These are phyloP conservation scores for Ensete ventricosum DNA, from an alignment of 176 grass and related monocot species.

Conservation along the genomic window DNA sequence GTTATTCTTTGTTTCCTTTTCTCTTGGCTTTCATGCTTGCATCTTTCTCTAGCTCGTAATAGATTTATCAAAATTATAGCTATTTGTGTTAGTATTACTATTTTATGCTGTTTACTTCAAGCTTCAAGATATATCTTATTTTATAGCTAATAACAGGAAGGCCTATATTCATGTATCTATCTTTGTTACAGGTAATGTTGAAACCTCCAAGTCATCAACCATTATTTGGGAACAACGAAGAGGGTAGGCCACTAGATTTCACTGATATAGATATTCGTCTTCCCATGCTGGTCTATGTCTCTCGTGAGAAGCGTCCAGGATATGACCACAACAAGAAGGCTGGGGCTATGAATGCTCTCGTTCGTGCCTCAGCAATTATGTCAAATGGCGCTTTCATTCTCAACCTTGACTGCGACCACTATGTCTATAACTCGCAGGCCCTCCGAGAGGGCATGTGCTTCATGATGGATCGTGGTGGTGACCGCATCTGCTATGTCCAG, in stretches of 20 bases:
- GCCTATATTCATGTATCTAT: not conserved
- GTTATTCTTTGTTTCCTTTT: no score
- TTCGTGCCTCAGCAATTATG: conserved; percentile 46
- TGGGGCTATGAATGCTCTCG: conserved; percentile 29
- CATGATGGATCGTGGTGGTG: conserved; percentile 65
- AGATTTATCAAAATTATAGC: no score
- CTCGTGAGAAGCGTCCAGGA: conserved; percentile 19
- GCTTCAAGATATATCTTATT: no score
- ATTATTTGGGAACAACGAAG: conserved; percentile 36
- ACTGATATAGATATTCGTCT: conserved; percentile 45
- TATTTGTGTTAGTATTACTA: no score
- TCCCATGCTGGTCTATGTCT: conserved; percentile 47
- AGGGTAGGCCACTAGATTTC: conserved; percentile 48
- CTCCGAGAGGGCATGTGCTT: conserved; percentile 70
- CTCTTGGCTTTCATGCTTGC: no score
- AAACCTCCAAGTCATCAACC: conserved; percentile 39
- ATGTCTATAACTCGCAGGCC: conserved; percentile 74
- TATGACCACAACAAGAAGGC: conserved; percentile 28
- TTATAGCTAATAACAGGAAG: no score
- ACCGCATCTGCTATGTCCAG: conserved; percentile 63
- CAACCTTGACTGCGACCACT: conserved; percentile 80
- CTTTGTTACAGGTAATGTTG: conserved; percentile 43
- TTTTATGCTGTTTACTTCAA: no score
- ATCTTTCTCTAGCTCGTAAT: no score
- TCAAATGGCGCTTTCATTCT: conserved; percentile 73